Evolutionary conservation across 345 rosid genomes (phyloP), one percentile per base, ranked within the genome.

Genomic region (Hevea brasiliensis): DNA sequence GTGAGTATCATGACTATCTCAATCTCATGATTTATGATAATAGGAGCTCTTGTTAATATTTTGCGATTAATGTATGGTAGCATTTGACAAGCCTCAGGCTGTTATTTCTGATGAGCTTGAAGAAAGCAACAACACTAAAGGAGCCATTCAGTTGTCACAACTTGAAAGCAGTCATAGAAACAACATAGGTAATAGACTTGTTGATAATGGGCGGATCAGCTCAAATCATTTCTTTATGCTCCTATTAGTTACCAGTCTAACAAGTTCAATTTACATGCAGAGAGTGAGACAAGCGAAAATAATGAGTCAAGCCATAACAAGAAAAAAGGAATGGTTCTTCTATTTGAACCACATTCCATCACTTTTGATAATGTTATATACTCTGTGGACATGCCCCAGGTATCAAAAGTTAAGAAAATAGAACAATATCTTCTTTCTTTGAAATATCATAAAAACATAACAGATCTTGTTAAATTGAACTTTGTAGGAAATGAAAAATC

Each of bases 381-480:
- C 81, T 85, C 93, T 7, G 90, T 92, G 41, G 92, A 88, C 71
- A 88, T 92, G 95, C 97, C 97, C 23, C 80, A 78, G 92, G 97
- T 91, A 84, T 63, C 48, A 6, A 32, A 63, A 42, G 37, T 72
- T 17, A 6, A 27, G 8, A 72, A 56, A 53, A 29, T 11, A 40
- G 21, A 26, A 41, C 2, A 17, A 6, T 20, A 61, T 18, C 12
- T 21, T 10, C 23, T 40, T 37, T 29, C 24, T 2, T 5, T 55
- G 29, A 21, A 41, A 71, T 47, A 14, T 60, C 20, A 26, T 53
- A 10, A 10, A 23, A 41, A 18, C 61, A 27, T 8, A 6, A 10
- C 24, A 56, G 64, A 69, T 60, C 45, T 45, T 59, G 6, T 74
- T 47, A 11, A 12, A 24, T 35, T 70, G 74, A 59, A 69, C 32